These are phyloP conservation scores for Pichia rugopelliculosa DNA, from an alignment of 805 yeast genomes.

Conservation along the genomic window DNA sequence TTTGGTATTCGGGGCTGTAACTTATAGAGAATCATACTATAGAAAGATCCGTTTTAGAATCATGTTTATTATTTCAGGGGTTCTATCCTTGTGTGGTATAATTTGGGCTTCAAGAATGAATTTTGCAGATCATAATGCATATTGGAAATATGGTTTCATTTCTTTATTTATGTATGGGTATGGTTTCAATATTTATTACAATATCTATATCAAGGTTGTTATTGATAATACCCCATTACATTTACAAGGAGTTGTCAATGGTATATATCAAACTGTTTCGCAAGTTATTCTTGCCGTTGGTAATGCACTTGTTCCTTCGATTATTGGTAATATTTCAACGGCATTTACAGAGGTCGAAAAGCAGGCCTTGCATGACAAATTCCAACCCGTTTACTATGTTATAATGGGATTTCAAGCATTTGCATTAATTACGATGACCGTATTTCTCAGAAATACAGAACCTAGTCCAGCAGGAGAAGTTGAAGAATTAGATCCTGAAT, in stretches of 20 bases:
- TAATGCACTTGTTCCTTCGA: slow-evolving; percentile 14
- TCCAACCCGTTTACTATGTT: slow-evolving; percentile 1
- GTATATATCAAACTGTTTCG: slow-evolving; percentile 13
- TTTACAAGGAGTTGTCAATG: slow-evolving; percentile 17
- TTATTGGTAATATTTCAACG: slow-evolving; percentile 9
- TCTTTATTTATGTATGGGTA: slow-evolving; percentile 17
- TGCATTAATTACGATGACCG: too few relatives aligned
- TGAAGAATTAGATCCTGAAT: too few relatives aligned
- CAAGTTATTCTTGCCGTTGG: slow-evolving; percentile 13
- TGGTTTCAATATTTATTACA: slow-evolving; percentile 26
- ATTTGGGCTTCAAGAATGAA: slow-evolving; percentile 18
- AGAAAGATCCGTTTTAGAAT: slow-evolving; percentile 17
- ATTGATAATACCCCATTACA: slow-evolving; percentile 19
- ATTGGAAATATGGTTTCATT: slow-evolving; percentile 23
- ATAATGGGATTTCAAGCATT: slow-evolving; percentile 5
- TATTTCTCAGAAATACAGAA: too few relatives aligned
- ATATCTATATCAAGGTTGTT: slow-evolving; percentile 28
- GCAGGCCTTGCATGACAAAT: slow-evolving; percentile 3
- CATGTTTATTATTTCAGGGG: slow-evolving; percentile 11
- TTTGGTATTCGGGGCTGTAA: slow-evolving; percentile 21
- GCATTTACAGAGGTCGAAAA: background rate
- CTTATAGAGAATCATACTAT: slow-evolving; percentile 13
- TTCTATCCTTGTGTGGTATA: slow-evolving; percentile 8
- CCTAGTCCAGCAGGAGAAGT: too few relatives aligned
- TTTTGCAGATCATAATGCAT: slow-evolving; percentile 12